These are phyloP conservation scores for Gigaspora rosea DNA, from an alignment of 192 early-diverging fungal genomes.

Conservation along the genomic window DNA sequence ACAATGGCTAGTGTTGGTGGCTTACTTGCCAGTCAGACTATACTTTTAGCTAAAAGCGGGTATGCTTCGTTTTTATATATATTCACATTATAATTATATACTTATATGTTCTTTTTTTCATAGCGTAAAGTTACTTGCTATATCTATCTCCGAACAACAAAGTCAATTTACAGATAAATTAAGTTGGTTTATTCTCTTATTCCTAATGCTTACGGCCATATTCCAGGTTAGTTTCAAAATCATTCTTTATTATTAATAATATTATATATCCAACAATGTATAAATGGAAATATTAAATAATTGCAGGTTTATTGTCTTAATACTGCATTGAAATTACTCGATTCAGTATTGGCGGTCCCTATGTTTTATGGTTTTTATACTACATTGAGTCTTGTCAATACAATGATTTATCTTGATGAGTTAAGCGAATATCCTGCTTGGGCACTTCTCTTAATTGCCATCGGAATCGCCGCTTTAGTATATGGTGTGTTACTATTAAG, in stretches of 20 bases:
- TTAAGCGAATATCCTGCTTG: conserved; percentile 49
- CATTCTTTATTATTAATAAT: background rate
- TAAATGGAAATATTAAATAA: background rate
- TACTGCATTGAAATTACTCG: conserved; percentile 52
- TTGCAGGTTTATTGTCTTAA: conserved; percentile 60
- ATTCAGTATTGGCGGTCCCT: conserved; percentile 59
- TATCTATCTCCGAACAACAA: conserved; percentile 36
- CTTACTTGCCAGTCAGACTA: conserved; percentile 55
- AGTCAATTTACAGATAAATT: conserved; percentile 57
- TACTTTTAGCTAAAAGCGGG: conserved; percentile 61
- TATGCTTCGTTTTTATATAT: conserved; percentile 8
- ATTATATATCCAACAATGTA: background rate
- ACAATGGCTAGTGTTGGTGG: conserved; percentile 57
- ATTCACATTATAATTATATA: background rate
- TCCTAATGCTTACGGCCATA: conserved; percentile 52
- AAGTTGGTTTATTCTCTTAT: conserved; percentile 53
- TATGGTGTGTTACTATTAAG: conserved; percentile 57
- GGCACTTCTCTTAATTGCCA: conserved; percentile 48
- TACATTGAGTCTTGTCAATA: conserved; percentile 56
- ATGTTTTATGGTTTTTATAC: conserved; percentile 60
- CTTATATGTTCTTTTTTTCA: background rate
- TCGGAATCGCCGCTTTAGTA: conserved; percentile 51
- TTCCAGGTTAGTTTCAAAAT: conserved; percentile 45
- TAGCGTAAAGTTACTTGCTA: conserved; percentile 43
- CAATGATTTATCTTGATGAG: conserved; percentile 59